Evolutionary conservation across 768 basidiomycete genomes (phyloP), one percentile per base, ranked within the genome.

Genomic region (Lentinula lateritia): DNA sequence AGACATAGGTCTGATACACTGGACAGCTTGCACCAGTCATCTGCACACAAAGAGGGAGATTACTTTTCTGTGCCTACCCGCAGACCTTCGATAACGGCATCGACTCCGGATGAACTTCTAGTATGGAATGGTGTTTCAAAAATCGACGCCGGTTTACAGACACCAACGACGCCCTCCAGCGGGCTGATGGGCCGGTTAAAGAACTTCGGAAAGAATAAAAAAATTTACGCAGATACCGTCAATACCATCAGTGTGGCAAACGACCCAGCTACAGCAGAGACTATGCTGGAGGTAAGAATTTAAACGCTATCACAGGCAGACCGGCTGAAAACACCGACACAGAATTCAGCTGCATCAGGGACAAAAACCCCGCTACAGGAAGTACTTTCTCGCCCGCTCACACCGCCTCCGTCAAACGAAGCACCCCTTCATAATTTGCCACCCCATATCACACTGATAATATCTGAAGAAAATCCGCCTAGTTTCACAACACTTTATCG

Each of bases 401-500:
- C 72, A 13, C 92, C 93, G 4, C 92, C 95, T 1, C 66, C 85
- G 0, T 82, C 85, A 2, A 72, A 72, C 46, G 96, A 98, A 50
- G 87, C 84, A 0, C 96, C 96, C 0, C 78, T 80, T 0, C 72
- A 92, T 28, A 62, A 73, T 9, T 79, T 90, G 41, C 85, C 88
- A 1, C 71, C 80, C 0, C 76, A 83, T 58, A 87, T 89, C 46
- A 78, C 82, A 0, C 70, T 98, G 35, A 75, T 90, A 62, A 89
- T 99, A 50, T 87, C 90, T 1, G 93, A 96, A 69, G 95, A 96
- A 70, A 83, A 80, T 5, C 76, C 82, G 23, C 85, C 84, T 2
- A 88, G 88, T 32, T 95, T 90, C 84, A 82, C 79, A 2, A 87
- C 83, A 2, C 74, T 93, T 1, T 98, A 95, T 68, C 80, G 92